A percentile compares a stretch with the other conserved stretches of the same genome.
These are phyloP conservation scores for Poa annua DNA, from an alignment of 176 grass and related monocot species.

Conservation along the genomic window DNA sequence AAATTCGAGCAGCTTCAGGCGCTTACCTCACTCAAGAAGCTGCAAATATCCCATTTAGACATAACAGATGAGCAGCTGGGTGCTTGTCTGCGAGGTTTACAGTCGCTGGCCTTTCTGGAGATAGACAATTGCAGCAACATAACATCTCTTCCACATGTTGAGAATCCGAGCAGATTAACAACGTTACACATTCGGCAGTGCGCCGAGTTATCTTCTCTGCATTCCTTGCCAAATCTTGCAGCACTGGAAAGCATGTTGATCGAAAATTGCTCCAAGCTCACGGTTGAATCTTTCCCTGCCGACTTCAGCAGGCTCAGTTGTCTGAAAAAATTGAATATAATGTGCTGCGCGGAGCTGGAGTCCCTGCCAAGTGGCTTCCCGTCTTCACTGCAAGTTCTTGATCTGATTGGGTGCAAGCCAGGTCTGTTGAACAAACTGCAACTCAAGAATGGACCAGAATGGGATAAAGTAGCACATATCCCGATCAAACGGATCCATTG, in stretches of 20 bases:
- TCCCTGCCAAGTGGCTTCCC: slow-evolving; percentile 50
- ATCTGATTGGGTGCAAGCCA: slow-evolving; percentile 53
- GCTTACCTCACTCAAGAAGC: slow-evolving; percentile 42
- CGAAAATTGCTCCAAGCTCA: slow-evolving; percentile 52
- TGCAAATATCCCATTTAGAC: slow-evolving; percentile 50
- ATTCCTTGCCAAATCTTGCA: slow-evolving; percentile 35
- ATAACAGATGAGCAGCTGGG: slow-evolving; percentile 38
- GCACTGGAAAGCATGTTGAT: slow-evolving; percentile 46
- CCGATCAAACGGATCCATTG: slow-evolving; percentile 38
- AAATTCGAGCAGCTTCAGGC: slow-evolving; percentile 38
- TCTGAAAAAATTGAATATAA: slow-evolving; percentile 57
- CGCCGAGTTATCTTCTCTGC: slow-evolving; percentile 40
- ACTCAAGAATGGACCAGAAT: slow-evolving; percentile 40
- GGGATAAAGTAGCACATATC: slow-evolving; percentile 48
- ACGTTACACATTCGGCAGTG: slow-evolving; percentile 55
- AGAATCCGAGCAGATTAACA: slow-evolving; percentile 31
- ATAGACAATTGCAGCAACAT: slow-evolving; percentile 48
- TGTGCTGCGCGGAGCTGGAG: slow-evolving; percentile 46
- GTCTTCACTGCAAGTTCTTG: slow-evolving; percentile 54
- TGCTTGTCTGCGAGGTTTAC: slow-evolving; percentile 39
- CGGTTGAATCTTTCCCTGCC: slow-evolving; percentile 51
- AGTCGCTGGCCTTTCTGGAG: slow-evolving; percentile 32
- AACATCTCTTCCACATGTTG: slow-evolving; percentile 48
- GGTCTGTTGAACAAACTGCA: slow-evolving; percentile 34
- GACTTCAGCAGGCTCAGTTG: slow-evolving; percentile 42